Evolutionary conservation across 2,329 filamentous ascomycete genomes (phyloP), one percentile per base, ranked within the genome.

Genomic region (Hymenoscyphus scutula): DNA sequence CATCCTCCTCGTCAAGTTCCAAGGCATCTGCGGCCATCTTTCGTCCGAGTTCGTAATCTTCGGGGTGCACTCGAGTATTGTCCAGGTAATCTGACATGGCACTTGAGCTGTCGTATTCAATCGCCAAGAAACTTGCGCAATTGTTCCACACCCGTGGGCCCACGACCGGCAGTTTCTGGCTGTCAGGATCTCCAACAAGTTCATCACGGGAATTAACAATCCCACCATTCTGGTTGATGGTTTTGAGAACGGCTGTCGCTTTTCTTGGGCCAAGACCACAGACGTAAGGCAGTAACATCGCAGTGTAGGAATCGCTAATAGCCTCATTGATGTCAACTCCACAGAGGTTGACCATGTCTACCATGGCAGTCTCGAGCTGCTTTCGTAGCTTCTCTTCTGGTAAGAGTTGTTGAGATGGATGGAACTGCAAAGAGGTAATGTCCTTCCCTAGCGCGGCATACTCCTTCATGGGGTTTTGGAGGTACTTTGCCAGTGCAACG

Each of bases 21-120:
- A 99, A 81, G 17, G 95, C 95, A 80, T 99, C 95, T 3, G 95
- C 95, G 23, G 95, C 95, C 89, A 99, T 98, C 78, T 99, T 99
- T 70, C 94, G 91, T 56, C 92, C 95, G 65, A 99, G 88, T 70
- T 99, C 95, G 76, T 99, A 99, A 74, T 99, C 95, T 79, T 99
- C 95, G 1, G 95, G 95, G 73, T 99, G 95, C 19, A 99, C 92
- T 79, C 95, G 90, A 55, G 95, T 99, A 74, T 95, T 96, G 77
- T 99, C 95, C 29, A 99, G 82, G 63, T 96, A 96, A 74, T 99
- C 95, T 0, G 93, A 91, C 15, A 90, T 84, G 1, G 88, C 84
- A 70, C 91, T 92, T 15, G 88, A 87, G n/a, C 86, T 83, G 68
- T 97, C 93, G 72, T 92, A 97, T 60, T 90, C 88, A 64, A 99